phyloP scores from a whole-genome alignment of 2,329 filamentous ascomycete genomes.

The Acarospora socialis region DNA sequence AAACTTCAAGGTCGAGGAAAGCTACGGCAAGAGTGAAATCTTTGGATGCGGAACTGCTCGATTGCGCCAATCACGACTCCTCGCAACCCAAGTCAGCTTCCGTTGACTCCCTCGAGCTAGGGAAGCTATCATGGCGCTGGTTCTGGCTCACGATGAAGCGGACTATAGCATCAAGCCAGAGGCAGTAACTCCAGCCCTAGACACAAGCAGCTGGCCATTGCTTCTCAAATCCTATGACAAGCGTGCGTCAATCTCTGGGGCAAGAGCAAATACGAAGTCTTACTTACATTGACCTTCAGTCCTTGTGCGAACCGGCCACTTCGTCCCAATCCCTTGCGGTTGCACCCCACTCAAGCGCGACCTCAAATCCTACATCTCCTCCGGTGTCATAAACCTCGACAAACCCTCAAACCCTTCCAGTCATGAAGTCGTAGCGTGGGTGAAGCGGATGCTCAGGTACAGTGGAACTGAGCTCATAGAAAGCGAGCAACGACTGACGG shows the following conservation, averaged over 20 bases:
- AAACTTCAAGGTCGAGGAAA: too few species aligned
- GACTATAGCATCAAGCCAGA: slow-evolving; percentile 89
- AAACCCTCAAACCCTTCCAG: slow-evolving; percentile 95
- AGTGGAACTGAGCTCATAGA: slow-evolving; percentile 11
- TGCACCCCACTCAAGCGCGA: slow-evolving; percentile 86
- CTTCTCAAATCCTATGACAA: slow-evolving; percentile 94
- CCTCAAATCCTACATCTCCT: slow-evolving; percentile 92
- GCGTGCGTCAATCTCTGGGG: slow-evolving; percentile 46
- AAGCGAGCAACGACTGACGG: slow-evolving; percentile 12
- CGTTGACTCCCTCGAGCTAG: too few species aligned
- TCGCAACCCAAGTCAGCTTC: too few species aligned
- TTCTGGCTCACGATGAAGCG: slow-evolving; percentile 42
- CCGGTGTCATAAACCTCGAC: slow-evolving; percentile 95
- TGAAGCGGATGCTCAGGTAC: slow-evolving; percentile 90
- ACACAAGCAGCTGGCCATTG: slow-evolving; percentile 84
- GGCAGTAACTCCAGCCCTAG: slow-evolving; percentile 59
- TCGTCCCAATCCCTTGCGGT: slow-evolving; percentile 89
- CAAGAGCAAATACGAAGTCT: slow-evolving; percentile 6
- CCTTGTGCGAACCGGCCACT: slow-evolving; percentile 85
- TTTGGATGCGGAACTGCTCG: too few species aligned
- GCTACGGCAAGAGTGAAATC: too few species aligned
- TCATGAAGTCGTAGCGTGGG: slow-evolving; percentile 98
- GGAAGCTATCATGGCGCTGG: slow-evolving; percentile 41
- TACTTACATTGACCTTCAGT: slow-evolving; percentile 36
- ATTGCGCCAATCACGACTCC: too few species aligned